Percentiles rank a stretch among this genome's conserved stretches.
phyloP scores from a whole-genome alignment of 768 basidiomycete species.

The Russula brevipes region DNA sequence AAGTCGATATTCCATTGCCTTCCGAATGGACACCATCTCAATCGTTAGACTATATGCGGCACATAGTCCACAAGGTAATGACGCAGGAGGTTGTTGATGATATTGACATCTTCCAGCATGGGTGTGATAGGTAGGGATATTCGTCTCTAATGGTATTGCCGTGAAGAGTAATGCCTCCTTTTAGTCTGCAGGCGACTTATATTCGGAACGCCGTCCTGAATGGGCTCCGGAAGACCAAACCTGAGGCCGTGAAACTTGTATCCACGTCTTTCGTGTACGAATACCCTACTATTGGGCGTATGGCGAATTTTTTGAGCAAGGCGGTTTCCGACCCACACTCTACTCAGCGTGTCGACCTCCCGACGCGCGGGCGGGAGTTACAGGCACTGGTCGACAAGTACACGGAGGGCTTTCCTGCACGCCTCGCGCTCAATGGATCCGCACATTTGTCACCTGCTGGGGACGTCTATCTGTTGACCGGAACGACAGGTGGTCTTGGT shows the following conservation, averaged over 20 bases:
- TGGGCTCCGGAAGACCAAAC: conserved; percentile 26
- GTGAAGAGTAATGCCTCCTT: background rate
- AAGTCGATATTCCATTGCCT: conserved; percentile 31
- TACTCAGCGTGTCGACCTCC: conserved; percentile 1
- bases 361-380: conserved; percentile 22
- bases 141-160: background rate
- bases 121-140: conserved; percentile 37
- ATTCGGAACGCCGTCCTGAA: conserved; percentile 30
- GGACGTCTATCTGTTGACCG: conserved; percentile 26
- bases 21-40: conserved; percentile 26
- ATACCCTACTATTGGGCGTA: conserved; percentile 25
- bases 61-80: conserved; percentile 36
- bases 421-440: background rate
- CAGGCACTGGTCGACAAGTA: conserved; percentile 26
- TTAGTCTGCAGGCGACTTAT: conserved; percentile 29
- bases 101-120: conserved; percentile 38
- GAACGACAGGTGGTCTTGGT: conserved; percentile 28
- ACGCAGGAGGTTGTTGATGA: conserved; percentile 28
- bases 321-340: conserved; percentile 7
- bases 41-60: conserved; percentile 32
- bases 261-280: conserved; percentile 27
- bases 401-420: conserved; percentile 25
- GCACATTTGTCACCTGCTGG: background rate
- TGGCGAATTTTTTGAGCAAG: conserved; percentile 21
- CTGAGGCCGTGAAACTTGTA: conserved; percentile 18